These are phyloP conservation scores for Incumbomyces delicatus DNA, from an alignment of 2,329 filamentous ascomycete species.

Conservation along the genomic window DNA sequence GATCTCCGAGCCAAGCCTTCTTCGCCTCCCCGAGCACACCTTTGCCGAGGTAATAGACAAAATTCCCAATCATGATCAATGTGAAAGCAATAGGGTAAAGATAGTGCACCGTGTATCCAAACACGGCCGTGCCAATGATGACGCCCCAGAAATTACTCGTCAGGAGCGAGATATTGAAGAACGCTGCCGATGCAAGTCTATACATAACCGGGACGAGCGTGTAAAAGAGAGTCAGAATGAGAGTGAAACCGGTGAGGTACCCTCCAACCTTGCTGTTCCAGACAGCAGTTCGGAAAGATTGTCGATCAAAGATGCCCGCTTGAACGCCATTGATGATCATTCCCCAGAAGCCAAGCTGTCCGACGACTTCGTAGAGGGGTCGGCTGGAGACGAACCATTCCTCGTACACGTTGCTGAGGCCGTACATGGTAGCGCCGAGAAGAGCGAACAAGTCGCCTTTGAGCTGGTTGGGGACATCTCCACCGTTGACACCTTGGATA, in stretches of 20 bases:
- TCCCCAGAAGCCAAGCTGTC: slow-evolving; percentile 80
- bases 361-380: slow-evolving; percentile 86
- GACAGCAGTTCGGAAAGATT: slow-evolving; percentile 53
- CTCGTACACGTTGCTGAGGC: slow-evolving; percentile 80
- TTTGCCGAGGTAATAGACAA: slow-evolving; percentile 79
- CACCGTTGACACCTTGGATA: slow-evolving; percentile 59
- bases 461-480: slow-evolving; percentile 53
- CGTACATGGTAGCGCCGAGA: slow-evolving; percentile 82
- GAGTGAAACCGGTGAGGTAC: slow-evolving; percentile 82
- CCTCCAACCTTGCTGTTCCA: slow-evolving; percentile 63
- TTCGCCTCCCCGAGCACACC: slow-evolving; percentile 73
- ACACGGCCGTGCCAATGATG: slow-evolving; percentile 80
- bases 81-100: slow-evolving; percentile 95
- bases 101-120: slow-evolving; percentile 70
- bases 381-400: slow-evolving; percentile 85
- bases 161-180: slow-evolving; percentile 91
- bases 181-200: slow-evolving; percentile 80
- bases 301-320: slow-evolving; percentile 82
- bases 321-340: slow-evolving; percentile 86
- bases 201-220: slow-evolving; percentile 76
- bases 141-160: slow-evolving; percentile 97
- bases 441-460: slow-evolving; percentile 92
- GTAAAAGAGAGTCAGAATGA: slow-evolving; percentile 78
- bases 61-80: slow-evolving; percentile 74
- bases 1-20: slow-evolving; percentile 89